phyloP scores from a whole-genome alignment of 2,329 filamentous ascomycete species.

The Claviceps sp. region DNA sequence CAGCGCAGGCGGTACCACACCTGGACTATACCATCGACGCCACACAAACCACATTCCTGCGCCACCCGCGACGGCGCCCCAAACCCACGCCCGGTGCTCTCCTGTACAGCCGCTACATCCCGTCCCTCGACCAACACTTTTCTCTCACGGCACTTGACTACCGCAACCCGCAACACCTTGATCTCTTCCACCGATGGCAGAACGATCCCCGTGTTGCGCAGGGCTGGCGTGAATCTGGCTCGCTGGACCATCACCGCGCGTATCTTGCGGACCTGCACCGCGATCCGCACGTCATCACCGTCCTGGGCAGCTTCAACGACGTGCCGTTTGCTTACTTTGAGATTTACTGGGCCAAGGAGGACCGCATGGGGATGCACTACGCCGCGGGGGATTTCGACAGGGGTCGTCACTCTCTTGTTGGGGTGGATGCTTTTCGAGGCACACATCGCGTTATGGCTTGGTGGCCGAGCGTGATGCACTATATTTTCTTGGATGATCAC shows the following conservation, averaged over 20 bases:
- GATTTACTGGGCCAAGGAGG: conserved; percentile 61
- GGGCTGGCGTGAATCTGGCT: conserved; percentile 66
- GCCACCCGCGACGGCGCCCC: conserved; percentile 53
- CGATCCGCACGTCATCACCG: conserved; percentile 54
- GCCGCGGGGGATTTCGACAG: conserved; percentile 42
- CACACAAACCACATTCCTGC: conserved; percentile 22
- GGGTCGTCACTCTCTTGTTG: conserved; percentile 44
- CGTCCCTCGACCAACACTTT: conserved; percentile 59
- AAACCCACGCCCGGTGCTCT: conserved; percentile 55
- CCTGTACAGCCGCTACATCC: conserved; percentile 64
- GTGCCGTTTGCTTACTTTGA: conserved; percentile 62
- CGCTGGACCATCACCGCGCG: conserved; percentile 51
- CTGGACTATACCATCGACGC: conserved; percentile 20
- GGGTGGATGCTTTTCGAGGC: conserved; percentile 45
- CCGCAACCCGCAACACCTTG: conserved; percentile 44
- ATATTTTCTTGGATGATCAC: conserved; percentile 47
- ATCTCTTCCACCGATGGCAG: conserved; percentile 63
- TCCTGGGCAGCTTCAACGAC: conserved; percentile 58
- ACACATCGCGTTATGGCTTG: conserved; percentile 47
- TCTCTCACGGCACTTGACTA: conserved; percentile 58
- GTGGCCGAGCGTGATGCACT: conserved; percentile 51
- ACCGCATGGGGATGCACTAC: conserved; percentile 43
- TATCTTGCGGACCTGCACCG: conserved; percentile 32
- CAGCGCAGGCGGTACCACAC: conserved; percentile 22
- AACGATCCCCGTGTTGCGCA: conserved; percentile 66